Percentiles rank a stretch among this genome's conserved stretches.
phyloP scores from a whole-genome alignment of 257 asterid genomes.

The Solanum virginianum region DNA sequence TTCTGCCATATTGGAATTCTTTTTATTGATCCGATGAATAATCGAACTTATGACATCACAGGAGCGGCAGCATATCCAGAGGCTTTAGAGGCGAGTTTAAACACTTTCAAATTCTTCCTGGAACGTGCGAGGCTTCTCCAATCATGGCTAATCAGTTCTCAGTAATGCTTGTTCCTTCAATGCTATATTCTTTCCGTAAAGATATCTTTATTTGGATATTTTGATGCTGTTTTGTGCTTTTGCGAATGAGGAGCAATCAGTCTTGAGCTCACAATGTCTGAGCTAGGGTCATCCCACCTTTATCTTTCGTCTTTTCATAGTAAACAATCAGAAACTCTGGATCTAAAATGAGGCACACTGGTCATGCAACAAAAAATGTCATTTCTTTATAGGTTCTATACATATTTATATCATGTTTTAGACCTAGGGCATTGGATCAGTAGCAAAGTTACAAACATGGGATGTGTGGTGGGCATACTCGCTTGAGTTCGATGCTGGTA shows the following conservation, averaged over 20 bases:
- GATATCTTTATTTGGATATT: neutral
- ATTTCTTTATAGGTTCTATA: neutral
- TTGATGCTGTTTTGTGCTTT: neutral
- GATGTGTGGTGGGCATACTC: neutral
- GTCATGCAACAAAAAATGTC: neutral
- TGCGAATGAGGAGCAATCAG: neutral
- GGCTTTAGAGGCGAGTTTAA: constrained; percentile 97
- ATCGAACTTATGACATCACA: constrained; percentile 23
- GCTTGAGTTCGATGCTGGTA: neutral
- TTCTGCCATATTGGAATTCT: neutral
- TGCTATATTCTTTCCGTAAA: constrained; percentile 4
- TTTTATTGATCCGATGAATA: neutral
- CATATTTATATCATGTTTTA: neutral
- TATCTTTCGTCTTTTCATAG: neutral
- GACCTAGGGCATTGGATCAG: neutral
- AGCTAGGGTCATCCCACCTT: neutral
- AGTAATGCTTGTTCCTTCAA: constrained; percentile 32
- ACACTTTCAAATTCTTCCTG: constrained; percentile 94
- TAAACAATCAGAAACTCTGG: neutral
- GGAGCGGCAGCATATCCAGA: constrained; percentile 99
- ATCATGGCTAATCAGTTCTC: constrained; percentile 98
- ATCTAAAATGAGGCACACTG: neutral
- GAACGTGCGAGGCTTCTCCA: constrained; percentile 89
- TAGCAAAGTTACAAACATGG: neutral
- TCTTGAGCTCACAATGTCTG: neutral